phyloP scores from a whole-genome alignment of 306 rosid species.

The Medicago ruthenica region DNA sequence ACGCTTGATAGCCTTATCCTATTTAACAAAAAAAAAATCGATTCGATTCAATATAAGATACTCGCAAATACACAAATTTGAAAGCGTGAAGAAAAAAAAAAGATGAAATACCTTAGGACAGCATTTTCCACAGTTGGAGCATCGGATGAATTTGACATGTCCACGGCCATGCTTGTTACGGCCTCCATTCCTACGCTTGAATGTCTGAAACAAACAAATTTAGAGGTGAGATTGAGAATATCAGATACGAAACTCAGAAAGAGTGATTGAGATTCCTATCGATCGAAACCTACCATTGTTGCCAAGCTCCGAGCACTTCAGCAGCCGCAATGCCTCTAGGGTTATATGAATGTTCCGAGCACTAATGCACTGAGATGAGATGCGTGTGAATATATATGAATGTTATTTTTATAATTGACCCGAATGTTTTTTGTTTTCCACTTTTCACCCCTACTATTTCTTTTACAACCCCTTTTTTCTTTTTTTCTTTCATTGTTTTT shows the following conservation, averaged over 20 bases:
- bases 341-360: neutral
- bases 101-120: constrained; percentile 76
- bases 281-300: neutral
- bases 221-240: neutral
- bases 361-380: neutral
- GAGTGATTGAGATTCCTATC: neutral
- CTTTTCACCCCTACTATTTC: neutral
- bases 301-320: neutral
- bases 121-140: constrained; percentile 97
- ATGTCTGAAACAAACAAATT: constrained; percentile 59
- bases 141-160: constrained; percentile 85
- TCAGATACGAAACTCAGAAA: neutral
- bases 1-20: constrained; percentile 85
- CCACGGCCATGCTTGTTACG: constrained; percentile 98
- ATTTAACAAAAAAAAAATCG: neutral
- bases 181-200: constrained; percentile 96
- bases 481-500: too few species aligned
- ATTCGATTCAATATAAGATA: neutral
- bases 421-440: neutral
- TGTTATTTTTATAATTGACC: neutral
- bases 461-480: too few species aligned
- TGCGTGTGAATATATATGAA: neutral
- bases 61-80: neutral
- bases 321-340: neutral
- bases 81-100: neutral